Evolutionary conservation across 2,329 filamentous ascomycete species (phyloP), one percentile per base, ranked within the genome.

Genomic region (Xylaria sp.): DNA sequence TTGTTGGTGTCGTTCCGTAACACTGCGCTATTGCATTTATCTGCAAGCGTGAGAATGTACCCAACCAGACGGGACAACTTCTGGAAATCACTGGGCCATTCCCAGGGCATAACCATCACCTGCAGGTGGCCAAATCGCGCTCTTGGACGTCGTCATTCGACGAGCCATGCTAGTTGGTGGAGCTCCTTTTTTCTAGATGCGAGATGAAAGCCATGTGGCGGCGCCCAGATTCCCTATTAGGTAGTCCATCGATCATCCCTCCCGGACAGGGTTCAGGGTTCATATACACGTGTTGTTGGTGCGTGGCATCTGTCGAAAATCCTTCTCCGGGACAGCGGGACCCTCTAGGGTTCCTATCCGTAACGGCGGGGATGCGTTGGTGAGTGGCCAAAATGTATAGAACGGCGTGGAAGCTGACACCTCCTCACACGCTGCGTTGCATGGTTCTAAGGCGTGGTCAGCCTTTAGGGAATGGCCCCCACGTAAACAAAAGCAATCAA

Each of bases 311-410:
- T 42, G 37, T 42, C 11, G 37, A 63, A 93, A 90, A 44, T 91
- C 97, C 70, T 88, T 99, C 35, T 99, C 99, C 82, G 99, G 94
- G 94, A 96, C 97, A 67, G 94, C 37, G 94, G 73, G 87, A 93
- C 37, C 11, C 37, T 42, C 9, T 42, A 42, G 8, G 37, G 37
- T 42, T 42, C 11, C 11, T 8, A 42, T 42, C 37, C 37, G 37
- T 42, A 42, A 42, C 37, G 11, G 37, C 11, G 37, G 37, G 37
- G 8, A 42, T 42, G 37, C 9, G 11, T 42, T 13, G 9, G 37
- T 42, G 37, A 42, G 37, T 13, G 11, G 37, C 37, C 7, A 42
- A 13, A 42, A 42, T 42, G 37, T 42, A 13, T 1, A 42, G 37
- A 42, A 42, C 37, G 37, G 11, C 37, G 11, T 42, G 11, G 37